These are phyloP conservation scores for Tulasnella sp. DNA, from an alignment of 768 basidiomycete genomes.

Conservation along the genomic window DNA sequence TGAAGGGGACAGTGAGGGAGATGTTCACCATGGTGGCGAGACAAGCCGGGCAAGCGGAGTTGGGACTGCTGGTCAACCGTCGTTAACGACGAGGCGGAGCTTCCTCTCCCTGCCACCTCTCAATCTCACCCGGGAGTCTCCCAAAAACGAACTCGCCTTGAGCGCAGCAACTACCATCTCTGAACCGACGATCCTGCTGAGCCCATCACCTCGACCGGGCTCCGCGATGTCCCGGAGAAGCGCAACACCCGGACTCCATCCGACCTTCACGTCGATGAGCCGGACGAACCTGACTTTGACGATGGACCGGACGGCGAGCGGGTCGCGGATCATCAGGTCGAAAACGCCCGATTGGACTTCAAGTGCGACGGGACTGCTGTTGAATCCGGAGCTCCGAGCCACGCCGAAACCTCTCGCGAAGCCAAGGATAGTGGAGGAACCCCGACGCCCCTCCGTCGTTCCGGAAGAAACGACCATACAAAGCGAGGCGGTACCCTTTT, in stretches of 20 bases:
- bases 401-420: background rate
- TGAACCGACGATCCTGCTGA: slow-evolving; percentile 10
- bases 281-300: background rate
- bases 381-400: background rate
- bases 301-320: background rate
- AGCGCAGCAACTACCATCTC: background rate
- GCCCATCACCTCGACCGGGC: slow-evolving; percentile 16
- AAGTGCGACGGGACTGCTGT: background rate
- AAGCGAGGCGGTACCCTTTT: background rate
- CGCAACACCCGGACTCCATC: background rate
- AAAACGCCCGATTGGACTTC: background rate
- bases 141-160: background rate
- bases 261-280: slow-evolving; percentile 3
- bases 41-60: background rate
- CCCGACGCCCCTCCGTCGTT: background rate
- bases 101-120: background rate
- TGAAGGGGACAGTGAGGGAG: background rate
- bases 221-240: slow-evolving; percentile 14
- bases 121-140: background rate
- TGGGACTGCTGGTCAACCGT: background rate
- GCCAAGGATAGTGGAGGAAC: background rate
- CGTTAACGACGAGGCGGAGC: background rate
- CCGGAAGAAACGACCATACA: background rate
- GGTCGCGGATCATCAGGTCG: background rate
- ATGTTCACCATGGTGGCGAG: background rate